Evolutionary conservation across 257 asterid genomes (phyloP).

Genomic region (Plectranthus barbatus): DNA sequence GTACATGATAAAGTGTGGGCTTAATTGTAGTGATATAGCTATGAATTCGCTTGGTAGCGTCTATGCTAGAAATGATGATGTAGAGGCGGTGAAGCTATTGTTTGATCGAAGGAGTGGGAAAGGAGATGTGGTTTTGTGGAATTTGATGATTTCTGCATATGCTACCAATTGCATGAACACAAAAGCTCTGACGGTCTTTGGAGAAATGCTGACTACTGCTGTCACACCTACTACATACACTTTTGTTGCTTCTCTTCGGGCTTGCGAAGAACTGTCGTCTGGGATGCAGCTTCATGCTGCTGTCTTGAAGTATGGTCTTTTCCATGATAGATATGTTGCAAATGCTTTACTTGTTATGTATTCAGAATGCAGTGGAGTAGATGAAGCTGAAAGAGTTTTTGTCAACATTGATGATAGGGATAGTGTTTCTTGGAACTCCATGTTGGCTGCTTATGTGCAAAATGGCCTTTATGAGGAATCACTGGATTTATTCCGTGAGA

Average conservation of each 20-base stretch:
- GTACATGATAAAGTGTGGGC: slow-evolving; percentile 36
- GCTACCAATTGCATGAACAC: slow-evolving; percentile 28
- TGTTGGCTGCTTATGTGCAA: slow-evolving; percentile 63
- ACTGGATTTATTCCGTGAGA: slow-evolving; percentile 35
- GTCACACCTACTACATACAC: slow-evolving; percentile 57
- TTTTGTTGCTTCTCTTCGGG: slow-evolving; percentile 68
- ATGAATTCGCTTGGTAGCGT: slow-evolving; percentile 52
- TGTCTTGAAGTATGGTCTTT: slow-evolving; percentile 33
- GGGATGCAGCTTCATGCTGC: slow-evolving; percentile 54
- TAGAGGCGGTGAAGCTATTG: slow-evolving; percentile 33
- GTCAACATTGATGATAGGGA: slow-evolving; percentile 35
- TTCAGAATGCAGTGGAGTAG: slow-evolving; percentile 35
- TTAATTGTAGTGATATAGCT: slow-evolving; percentile 34
- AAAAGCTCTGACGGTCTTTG: slow-evolving; percentile 41
- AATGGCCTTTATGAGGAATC: slow-evolving; percentile 45
- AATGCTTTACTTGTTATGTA: slow-evolving; percentile 76
- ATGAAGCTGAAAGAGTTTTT: slow-evolving; percentile 54
- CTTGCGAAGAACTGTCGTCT: slow-evolving; percentile 40
- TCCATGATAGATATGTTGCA: slow-evolving; percentile 38
- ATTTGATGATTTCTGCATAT: slow-evolving; percentile 60
- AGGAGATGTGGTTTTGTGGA: slow-evolving; percentile 67
- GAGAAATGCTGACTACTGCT: slow-evolving; percentile 36
- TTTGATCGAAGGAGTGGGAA: slow-evolving; percentile 32
- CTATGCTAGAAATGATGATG: slow-evolving; percentile 51
- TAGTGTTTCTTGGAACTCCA: slow-evolving; percentile 69